Conservation (phyloP, 1,284 basidiomycete genomes). For the Microbotryomycetes sp. region DNA sequence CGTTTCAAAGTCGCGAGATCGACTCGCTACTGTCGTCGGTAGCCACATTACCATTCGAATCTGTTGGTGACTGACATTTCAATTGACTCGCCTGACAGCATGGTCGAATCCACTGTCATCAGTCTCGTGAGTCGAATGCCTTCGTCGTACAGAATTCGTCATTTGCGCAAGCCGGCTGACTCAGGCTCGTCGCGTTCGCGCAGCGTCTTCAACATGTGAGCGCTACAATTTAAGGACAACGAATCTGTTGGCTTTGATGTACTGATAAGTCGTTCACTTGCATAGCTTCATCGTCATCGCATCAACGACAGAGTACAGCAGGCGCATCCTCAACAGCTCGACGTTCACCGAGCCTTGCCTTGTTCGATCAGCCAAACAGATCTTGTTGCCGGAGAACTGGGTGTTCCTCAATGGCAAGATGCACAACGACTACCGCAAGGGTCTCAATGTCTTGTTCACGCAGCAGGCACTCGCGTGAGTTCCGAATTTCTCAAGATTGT, state of each 20-base stretch:
- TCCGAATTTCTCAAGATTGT: slow-evolving; percentile 31
- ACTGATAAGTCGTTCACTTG: background rate
- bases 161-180: background rate
- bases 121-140: slow-evolving; percentile 49
- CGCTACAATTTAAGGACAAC: background rate
- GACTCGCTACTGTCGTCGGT: no score
- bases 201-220: slow-evolving; percentile 86
- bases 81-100: slow-evolving; percentile 50
- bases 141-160: background rate
- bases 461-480: slow-evolving; percentile 79
- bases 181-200: background rate
- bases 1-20: no score
- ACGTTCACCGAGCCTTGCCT: slow-evolving; percentile 85
- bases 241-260: background rate
- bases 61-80: no score
- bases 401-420: slow-evolving; percentile 92
- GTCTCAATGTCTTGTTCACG: slow-evolving; percentile 87
- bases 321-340: slow-evolving; percentile 90
- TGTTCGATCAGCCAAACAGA: slow-evolving; percentile 83
- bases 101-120: slow-evolving; percentile 67
- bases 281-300: slow-evolving; percentile 95
- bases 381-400: slow-evolving; percentile 63
- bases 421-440: slow-evolving; percentile 90
- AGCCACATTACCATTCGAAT: no score
- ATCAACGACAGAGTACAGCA: slow-evolving; percentile 78